Percentiles rank a stretch among this genome's conserved stretches.
These are phyloP conservation scores for Pseudogymnoascus sp. DNA, from an alignment of 2,329 filamentous ascomycete genomes.

Conservation along the genomic window DNA sequence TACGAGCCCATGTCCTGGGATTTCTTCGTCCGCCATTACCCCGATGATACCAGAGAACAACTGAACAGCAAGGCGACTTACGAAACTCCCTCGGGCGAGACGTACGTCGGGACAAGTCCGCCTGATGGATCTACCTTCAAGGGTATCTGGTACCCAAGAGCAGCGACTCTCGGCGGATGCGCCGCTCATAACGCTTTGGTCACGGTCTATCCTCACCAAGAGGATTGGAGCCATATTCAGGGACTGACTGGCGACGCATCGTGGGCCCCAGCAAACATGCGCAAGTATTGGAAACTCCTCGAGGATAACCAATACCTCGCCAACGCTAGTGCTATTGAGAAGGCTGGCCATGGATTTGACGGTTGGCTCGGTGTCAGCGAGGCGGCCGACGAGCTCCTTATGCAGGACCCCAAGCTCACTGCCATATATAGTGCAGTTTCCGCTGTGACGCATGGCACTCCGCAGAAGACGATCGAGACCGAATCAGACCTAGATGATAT, in stretches of 20 bases:
- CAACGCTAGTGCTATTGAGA: slow-evolving; percentile 24
- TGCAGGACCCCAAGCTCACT: slow-evolving; percentile 17
- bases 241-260: slow-evolving; percentile 36
- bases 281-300: slow-evolving; percentile 34
- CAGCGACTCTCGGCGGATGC: slow-evolving; percentile 33
- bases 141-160: slow-evolving; percentile 34
- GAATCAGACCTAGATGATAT: slow-evolving; percentile 12
- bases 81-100: slow-evolving; percentile 13
- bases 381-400: slow-evolving; percentile 10
- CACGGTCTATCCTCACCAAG: slow-evolving; percentile 33
- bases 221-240: slow-evolving; percentile 37
- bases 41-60: slow-evolving; percentile 36
- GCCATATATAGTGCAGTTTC: slow-evolving; percentile 18
- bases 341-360: slow-evolving; percentile 36
- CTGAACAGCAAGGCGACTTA: slow-evolving; percentile 39
- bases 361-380: slow-evolving; percentile 29
- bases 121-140: slow-evolving; percentile 28
- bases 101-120: slow-evolving; percentile 24
- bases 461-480: slow-evolving; percentile 9
- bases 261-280: slow-evolving; percentile 37
- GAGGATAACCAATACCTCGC: slow-evolving; percentile 39
- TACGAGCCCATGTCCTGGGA: slow-evolving; percentile 44
- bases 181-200: slow-evolving; percentile 32
- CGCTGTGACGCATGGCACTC: slow-evolving; percentile 12
- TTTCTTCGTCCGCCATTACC: slow-evolving; percentile 47